A percentile compares a stretch with the other conserved stretches of the same genome.
Conservation (phyloP, 139 green algal species). For the Pycnococcus provasolii region DNA sequence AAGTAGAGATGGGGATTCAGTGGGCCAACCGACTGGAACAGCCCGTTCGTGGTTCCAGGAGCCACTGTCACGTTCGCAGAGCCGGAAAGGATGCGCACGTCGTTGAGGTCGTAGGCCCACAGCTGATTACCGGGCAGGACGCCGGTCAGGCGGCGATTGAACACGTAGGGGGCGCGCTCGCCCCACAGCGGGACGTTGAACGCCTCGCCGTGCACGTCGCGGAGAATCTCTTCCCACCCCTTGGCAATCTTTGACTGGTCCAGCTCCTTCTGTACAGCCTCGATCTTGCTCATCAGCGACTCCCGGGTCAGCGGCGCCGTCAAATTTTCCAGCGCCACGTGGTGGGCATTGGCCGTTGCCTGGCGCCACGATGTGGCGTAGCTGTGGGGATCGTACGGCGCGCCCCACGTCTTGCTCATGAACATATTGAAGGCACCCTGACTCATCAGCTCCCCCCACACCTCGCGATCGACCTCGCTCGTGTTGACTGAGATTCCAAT, state of each 20-base stretch:
- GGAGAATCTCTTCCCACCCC: slow-evolving; percentile 17
- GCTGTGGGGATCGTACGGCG: slow-evolving; percentile 19
- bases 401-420: slow-evolving; percentile 15
- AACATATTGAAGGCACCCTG: slow-evolving; percentile 21
- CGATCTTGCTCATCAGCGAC: slow-evolving; percentile 12
- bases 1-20: slow-evolving; percentile 17
- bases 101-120: slow-evolving; percentile 19
- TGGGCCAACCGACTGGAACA: slow-evolving; percentile 14
- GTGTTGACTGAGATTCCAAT: slow-evolving; percentile 22
- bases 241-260: slow-evolving; percentile 8
- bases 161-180: slow-evolving; percentile 12
- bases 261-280: slow-evolving; percentile 7
- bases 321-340: slow-evolving; percentile 9
- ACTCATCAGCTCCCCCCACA: slow-evolving; percentile 14
- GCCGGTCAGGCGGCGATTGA: slow-evolving; percentile 5
- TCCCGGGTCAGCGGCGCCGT: slow-evolving; percentile 8
- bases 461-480: not conserved
- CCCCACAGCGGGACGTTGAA: slow-evolving; percentile 17
- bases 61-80: slow-evolving; percentile 11
- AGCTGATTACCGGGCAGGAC: slow-evolving; percentile 17
- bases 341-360: slow-evolving; percentile 12
- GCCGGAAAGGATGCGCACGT: not conserved
- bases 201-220: slow-evolving; percentile 9
- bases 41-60: slow-evolving; percentile 6
- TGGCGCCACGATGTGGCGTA: slow-evolving; percentile 12